Percentiles rank a stretch among this genome's conserved stretches.
Conservation (phyloP, 2,329 filamentous ascomycete species). For the Fusarium cicatricum region DNA sequence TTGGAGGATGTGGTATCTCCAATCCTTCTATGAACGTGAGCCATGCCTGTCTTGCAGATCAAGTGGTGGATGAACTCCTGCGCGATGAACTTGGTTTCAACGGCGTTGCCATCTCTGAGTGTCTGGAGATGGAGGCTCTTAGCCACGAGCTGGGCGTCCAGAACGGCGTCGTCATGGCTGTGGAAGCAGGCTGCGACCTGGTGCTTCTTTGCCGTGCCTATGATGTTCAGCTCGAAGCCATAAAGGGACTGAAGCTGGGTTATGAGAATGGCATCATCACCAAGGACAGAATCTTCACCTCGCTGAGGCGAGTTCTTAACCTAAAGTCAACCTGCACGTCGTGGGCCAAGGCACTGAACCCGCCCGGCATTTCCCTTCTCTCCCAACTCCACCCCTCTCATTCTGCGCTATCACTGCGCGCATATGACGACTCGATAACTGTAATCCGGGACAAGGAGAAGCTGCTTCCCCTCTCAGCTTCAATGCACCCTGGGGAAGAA, state of each 20-base stretch:
- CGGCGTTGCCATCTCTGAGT: conserved; percentile 94
- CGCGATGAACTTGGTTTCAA: conserved; percentile 89
- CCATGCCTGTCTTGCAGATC: conserved; percentile 91
- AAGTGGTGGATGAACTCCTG: conserved; percentile 89
- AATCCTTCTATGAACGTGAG: conserved; percentile 93
- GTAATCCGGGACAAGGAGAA: conserved; percentile 90
- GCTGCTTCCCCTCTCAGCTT: conserved; percentile 81
- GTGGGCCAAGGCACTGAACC: conserved; percentile 92
- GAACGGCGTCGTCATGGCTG: conserved; percentile 95
- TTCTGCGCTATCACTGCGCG: conserved; percentile 79
- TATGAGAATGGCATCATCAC: conserved; percentile 91
- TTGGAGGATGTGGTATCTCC: conserved; percentile 91
- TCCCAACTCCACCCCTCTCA: conserved; percentile 85
- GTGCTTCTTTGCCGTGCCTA: conserved; percentile 89
- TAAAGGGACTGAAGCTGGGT: conserved; percentile 87
- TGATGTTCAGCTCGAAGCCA: conserved; percentile 87
- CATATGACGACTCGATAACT: conserved; percentile 92
- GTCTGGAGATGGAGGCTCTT: conserved; percentile 94
- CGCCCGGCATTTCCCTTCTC: conserved; percentile 78
- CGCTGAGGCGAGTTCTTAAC: conserved; percentile 77
- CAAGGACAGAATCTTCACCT: conserved; percentile 80
- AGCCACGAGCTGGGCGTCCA: conserved; percentile 97
- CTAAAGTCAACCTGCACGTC: conserved; percentile 88
- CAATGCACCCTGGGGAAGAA: conserved; percentile 85
- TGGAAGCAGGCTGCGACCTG: conserved; percentile 94